A percentile compares a stretch with the other conserved stretches of the same genome.
phyloP scores from a whole-genome alignment of 768 basidiomycete genomes.

The Chlorophyllum brunneum region DNA sequence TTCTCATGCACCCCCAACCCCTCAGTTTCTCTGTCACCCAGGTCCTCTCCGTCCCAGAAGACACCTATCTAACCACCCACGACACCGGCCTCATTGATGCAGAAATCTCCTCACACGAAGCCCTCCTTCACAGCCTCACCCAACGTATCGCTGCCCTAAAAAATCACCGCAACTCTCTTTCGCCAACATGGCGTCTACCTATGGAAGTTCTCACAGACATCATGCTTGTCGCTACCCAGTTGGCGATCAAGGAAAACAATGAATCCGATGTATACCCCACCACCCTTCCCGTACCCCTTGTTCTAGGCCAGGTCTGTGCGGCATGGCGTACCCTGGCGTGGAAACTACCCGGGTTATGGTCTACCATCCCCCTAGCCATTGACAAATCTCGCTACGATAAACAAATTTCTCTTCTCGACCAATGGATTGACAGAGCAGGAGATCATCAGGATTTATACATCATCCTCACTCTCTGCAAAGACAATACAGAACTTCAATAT shows the following conservation, averaged over 20 bases:
- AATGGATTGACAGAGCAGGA: conserved; percentile 6
- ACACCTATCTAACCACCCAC: not conserved
- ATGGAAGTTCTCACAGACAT: conserved; percentile 10
- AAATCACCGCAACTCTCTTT: conserved; percentile 9
- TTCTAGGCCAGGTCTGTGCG: conserved; percentile 8
- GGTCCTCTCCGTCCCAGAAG: not conserved
- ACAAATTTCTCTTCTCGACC: conserved; percentile 4
- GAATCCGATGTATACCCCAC: conserved; percentile 8
- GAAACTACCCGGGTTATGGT: conserved; percentile 4
- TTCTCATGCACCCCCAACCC: not conserved
- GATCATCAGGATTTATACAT: conserved; percentile 5
- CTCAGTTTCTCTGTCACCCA: not conserved
- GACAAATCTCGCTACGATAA: not conserved
- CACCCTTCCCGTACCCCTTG: conserved; percentile 2
- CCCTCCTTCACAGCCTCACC: not conserved
- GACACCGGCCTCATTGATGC: not conserved
- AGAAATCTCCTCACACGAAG: not conserved
- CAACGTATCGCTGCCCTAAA: conserved; percentile 8
- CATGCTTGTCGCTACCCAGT: conserved; percentile 2
- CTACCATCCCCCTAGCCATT: conserved; percentile 9
- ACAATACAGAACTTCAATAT: conserved; percentile 4
- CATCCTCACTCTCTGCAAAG: conserved; percentile 3
- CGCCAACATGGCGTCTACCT: conserved; percentile 5
- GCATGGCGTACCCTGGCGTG: conserved; percentile 9
- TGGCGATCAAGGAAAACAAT: conserved; percentile 9